Base-by-base conservation (phyloP, 345 rosid genomes). In the Eucalyptus tenuipes region DNA sequence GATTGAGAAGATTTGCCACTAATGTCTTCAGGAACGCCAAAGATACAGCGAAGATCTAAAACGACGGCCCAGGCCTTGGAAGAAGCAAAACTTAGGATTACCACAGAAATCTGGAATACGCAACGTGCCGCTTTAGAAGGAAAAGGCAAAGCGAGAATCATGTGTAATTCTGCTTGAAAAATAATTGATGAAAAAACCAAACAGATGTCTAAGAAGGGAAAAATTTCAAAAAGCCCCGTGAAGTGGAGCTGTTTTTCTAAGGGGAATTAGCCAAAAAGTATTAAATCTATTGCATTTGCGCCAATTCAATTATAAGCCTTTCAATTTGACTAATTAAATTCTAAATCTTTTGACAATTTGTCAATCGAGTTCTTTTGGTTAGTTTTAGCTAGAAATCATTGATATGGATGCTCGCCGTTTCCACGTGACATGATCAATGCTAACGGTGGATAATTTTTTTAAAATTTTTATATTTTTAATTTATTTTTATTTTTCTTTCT, bases 391-490 rank as follows among this genome's bases (percentile, higher is more conserved):
- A 4, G 2, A 59, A 59, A 27, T 27, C 31, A 12, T 27, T 27
- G 0, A 59, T 6, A 29, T 1, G 0, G 7, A 59, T 4, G 6
- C 2, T 5, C 12, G 8, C 0, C 0, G 0, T 59, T 29, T 0
- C 3, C 3, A 27, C 2, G 4, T 0, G 15, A 29, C 68, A 27
- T 29, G 1, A 13, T 12, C 7, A 29, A 29, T 12, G 2, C 4
- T 5, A 3, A 59, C 3, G 8, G 0, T 13, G 2, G 1, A 59
- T 27, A 59, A 27, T 27, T 57, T 4, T 55, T 53, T 20, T 53
- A 20, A 53, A 53, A 17, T 18, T 53, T 53, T 8, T 24, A 4
- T n/a, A 22, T 55, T 57, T 57, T 25, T 25, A 24, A 10, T 10
- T 57, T 20, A 4, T 11, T 2, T 25, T 11, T 25, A 5, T 25